Conservation (phyloP, 371 early-diverging fungal species). For the Haplosporangium sp. region DNA sequence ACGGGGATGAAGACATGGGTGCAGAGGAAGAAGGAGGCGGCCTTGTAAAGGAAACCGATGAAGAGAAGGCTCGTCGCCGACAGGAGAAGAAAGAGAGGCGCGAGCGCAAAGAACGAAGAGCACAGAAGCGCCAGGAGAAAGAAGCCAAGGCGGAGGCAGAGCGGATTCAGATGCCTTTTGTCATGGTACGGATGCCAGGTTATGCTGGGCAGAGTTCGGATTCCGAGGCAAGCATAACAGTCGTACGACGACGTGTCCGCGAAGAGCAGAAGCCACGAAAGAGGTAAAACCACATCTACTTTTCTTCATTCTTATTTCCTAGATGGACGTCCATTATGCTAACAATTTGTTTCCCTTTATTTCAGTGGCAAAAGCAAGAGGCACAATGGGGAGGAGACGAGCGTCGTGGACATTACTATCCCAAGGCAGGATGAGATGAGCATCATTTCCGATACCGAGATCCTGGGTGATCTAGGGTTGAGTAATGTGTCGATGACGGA, state of each 20-base stretch:
- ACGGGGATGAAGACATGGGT: slow-evolving; percentile 1
- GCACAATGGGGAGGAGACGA: slow-evolving; percentile 28
- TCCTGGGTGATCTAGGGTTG: slow-evolving; percentile 31
- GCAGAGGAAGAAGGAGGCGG: slow-evolving; percentile 1
- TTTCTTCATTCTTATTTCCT: background rate
- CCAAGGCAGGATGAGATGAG: slow-evolving; percentile 38
- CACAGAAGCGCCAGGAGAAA: slow-evolving; percentile 18
- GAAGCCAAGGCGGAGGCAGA: slow-evolving; percentile 6
- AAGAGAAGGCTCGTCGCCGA: slow-evolving; percentile 22
- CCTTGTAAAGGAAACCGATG: slow-evolving; percentile 14
- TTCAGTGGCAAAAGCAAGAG: slow-evolving; percentile 25
- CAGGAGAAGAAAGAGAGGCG: slow-evolving; percentile 26
- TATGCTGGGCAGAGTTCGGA: slow-evolving; percentile 49
- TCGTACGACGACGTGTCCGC: slow-evolving; percentile 31
- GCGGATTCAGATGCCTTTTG: slow-evolving; percentile 38
- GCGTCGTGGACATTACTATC: slow-evolving; percentile 36
- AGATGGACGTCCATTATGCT: background rate
- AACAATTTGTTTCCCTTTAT: background rate
- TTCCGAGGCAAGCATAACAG: slow-evolving; percentile 40
- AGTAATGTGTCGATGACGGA: slow-evolving; percentile 14
- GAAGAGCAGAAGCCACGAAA: slow-evolving; percentile 34
- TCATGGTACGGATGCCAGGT: slow-evolving; percentile 28
- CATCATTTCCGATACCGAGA: slow-evolving; percentile 41
- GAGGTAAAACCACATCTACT: slow-evolving; percentile 16
- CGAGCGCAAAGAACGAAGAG: slow-evolving; percentile 32